Base-by-base conservation (phyloP, 495 filamentous ascomycete genomes). In the Penicillium malachiteum region DNA sequence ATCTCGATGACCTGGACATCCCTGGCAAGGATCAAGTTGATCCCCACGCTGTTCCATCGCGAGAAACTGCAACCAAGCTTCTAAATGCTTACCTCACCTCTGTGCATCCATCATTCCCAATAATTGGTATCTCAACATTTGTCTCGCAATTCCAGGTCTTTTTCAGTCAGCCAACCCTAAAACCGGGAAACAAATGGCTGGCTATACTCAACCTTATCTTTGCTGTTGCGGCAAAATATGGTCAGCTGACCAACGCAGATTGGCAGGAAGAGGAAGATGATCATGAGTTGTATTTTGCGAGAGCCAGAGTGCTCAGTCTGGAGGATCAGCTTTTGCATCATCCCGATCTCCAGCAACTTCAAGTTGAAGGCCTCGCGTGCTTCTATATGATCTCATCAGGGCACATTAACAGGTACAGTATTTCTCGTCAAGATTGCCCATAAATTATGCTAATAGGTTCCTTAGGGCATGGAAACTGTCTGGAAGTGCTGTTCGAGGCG, bases 131-230 rank as follows among this genome's bases (percentile, higher is more conserved):
- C 48, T 69, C 66, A n/a, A 76, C 74, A 0, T 87, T 88, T 61
- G 70, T 78, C 42, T 69, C 60, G 3, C 73, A 79, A 45, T 83
- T 81, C 45, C 68, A 78, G 14, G 56, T 76, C 21, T 75, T 73
- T 41, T 80, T 74, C 52, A 77, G 63, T 26, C 72, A 73, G 48
- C 72, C 68, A 2, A 63, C 60, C 3, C 44, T 74, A 35, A 60
- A 73, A 44, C 66, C 75, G 39, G 69, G 74, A 37, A 74, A 68
- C 13, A 72, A 77, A 44, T 84, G 78, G 79, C 71, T 85, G 34
- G 77, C 84, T 3, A 84, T 80, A 34, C 67, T 87, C 10, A 87
- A 89, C 63, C 61, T 86, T 13, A 77, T 87, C 10, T 84, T 88
- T 65, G 86, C 84, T 5, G 80, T 86, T 61, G 78, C 75, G 7